A percentile compares a stretch with the other conserved stretches of the same genome.
phyloP scores from a whole-genome alignment of 2,329 filamentous ascomycete genomes.

The Pestalotiopsis sp. region DNA sequence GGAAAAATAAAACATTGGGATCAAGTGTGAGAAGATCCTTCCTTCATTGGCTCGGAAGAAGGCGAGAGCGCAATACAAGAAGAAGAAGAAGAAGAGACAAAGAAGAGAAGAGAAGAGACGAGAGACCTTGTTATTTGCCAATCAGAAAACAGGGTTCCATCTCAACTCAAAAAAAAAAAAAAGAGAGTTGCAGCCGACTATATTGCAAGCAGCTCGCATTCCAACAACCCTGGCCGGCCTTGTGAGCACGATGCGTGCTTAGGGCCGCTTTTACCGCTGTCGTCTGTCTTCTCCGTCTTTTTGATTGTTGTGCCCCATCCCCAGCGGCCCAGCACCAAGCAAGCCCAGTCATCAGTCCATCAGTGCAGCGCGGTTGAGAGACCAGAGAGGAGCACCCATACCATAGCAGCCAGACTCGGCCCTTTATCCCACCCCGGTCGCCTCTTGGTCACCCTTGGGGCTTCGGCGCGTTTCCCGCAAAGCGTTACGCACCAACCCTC shows the following conservation, averaged over 20 bases:
- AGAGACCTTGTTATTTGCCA: neutral
- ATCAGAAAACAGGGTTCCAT: neutral
- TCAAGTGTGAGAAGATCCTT: neutral
- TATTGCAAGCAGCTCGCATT: conserved; percentile 2
- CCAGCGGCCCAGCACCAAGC: neutral
- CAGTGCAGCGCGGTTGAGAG: neutral
- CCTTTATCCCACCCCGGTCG: conserved; percentile 27
- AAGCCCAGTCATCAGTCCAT: neutral
- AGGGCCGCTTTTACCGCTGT: conserved; percentile 17
- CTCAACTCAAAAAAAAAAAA: neutral
- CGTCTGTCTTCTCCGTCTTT: conserved; percentile 16
- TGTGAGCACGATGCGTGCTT: conserved; percentile 11
- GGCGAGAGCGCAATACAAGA: neutral
- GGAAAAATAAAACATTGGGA: neutral
- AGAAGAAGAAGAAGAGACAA: neutral
- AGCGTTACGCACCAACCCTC: conserved; percentile 15
- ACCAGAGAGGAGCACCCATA: conserved; percentile 11
- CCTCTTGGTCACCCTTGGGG: conserved; percentile 1
- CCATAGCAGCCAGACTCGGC: conserved; percentile 26
- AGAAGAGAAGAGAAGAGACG: neutral
- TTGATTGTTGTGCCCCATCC: conserved; percentile 19
- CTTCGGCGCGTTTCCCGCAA: conserved; percentile 25
- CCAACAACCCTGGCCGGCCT: neutral
- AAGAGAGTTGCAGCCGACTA: conserved; percentile 7
- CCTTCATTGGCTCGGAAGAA: neutral